These are phyloP conservation scores for Chloromonas sp. DNA, from an alignment of 163 green algal genomes.

Conservation along the genomic window DNA sequence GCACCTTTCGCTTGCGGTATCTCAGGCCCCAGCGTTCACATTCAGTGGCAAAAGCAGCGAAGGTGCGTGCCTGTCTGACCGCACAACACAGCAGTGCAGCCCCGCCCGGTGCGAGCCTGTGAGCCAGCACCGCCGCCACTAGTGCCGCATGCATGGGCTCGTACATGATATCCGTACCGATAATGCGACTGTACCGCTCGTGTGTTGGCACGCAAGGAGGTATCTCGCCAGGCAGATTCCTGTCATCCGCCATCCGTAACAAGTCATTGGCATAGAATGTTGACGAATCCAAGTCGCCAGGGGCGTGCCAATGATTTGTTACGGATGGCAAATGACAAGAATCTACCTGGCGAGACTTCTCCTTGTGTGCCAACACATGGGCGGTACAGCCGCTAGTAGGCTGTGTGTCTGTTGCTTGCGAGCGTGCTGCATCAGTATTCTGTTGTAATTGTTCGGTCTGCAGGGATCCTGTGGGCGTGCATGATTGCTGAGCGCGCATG, in stretches of 20 bases:
- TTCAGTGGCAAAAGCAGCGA: conserved; percentile 38
- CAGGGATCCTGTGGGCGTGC: too few species aligned
- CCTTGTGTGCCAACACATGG: conserved; percentile 4
- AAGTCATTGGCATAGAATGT: conserved; percentile 11
- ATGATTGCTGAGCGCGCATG: not conserved
- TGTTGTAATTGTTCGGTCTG: too few species aligned
- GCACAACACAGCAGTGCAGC: conserved; percentile 58
- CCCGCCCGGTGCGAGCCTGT: conserved; percentile 45
- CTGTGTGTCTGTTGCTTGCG: too few species aligned
- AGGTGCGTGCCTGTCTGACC: conserved; percentile 50
- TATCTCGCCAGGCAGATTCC: not conserved
- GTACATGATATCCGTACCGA: conserved; percentile 75
- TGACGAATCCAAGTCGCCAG: not conserved
- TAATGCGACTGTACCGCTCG: conserved; percentile 37
- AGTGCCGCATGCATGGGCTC: conserved; percentile 53
- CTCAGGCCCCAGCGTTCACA: conserved; percentile 31
- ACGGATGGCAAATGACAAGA: not conserved
- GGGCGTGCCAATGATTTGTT: conserved; percentile 2
- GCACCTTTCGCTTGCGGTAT: conserved; percentile 28
- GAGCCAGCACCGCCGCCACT: conserved; percentile 53
- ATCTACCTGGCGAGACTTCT: not conserved
- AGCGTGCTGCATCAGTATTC: too few species aligned
- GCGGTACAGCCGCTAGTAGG: conserved; percentile 26
- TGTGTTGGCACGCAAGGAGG: conserved; percentile 8
- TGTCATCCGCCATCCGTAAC: not conserved